Evolutionary conservation across 2,329 filamentous ascomycete species (phyloP).

Genomic region (Plectosphaerella plurivora): DNA sequence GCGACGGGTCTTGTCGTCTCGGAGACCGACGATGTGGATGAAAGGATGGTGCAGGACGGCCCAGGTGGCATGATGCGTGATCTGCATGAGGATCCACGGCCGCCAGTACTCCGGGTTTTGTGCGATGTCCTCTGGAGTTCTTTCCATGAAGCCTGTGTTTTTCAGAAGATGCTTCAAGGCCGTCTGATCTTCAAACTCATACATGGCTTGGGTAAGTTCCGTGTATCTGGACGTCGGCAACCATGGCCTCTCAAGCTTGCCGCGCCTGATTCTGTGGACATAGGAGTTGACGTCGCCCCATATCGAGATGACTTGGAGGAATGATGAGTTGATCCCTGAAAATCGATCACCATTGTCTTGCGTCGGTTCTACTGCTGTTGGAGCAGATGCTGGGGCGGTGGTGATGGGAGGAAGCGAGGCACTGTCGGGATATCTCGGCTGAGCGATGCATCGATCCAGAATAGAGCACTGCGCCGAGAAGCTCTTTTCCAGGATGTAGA

Average conservation of each 20-base stretch:
- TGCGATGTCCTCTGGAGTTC: background rate
- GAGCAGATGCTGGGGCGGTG: background rate
- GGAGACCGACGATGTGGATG: background rate
- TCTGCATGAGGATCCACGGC: background rate
- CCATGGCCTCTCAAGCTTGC: background rate
- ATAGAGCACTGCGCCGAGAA: background rate
- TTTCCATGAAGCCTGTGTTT: background rate
- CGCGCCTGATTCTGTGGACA: background rate
- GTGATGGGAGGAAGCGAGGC: background rate
- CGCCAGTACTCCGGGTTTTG: background rate
- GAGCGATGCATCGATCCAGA: background rate
- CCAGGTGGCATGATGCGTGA: background rate
- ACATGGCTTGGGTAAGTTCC: background rate
- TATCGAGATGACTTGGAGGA: background rate
- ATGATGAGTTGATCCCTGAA: background rate
- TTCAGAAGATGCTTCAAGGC: background rate
- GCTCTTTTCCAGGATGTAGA: background rate
- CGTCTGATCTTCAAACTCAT: background rate
- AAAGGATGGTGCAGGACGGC: background rate
- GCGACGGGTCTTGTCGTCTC: background rate
- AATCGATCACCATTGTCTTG: background rate
- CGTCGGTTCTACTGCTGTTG: background rate
- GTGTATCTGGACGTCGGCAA: background rate
- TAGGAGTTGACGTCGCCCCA: background rate
- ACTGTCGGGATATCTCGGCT: background rate